A percentile compares a stretch with the other conserved stretches of the same genome.
Evolutionary conservation across 129 eudicot genomes (phyloP).

Genomic region (Tagetes patula): DNA sequence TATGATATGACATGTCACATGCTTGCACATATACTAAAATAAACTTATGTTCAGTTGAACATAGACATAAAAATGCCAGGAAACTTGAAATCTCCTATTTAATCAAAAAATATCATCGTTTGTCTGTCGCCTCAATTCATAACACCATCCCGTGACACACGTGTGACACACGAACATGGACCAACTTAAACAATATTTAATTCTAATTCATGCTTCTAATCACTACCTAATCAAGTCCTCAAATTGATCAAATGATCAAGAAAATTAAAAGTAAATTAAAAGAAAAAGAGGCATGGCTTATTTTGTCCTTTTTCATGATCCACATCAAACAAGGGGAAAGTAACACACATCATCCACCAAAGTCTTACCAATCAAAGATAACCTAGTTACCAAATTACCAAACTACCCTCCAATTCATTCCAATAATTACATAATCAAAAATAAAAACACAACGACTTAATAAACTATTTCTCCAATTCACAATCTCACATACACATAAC

Average conservation of each 20-base stretch:
- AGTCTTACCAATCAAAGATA: slow-evolving; percentile 36
- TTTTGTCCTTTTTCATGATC: slow-evolving; percentile 38
- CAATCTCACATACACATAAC: not conserved
- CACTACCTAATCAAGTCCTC: not conserved
- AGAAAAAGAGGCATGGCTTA: slow-evolving; percentile 19
- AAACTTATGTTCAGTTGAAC: not conserved
- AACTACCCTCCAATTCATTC: slow-evolving; percentile 39
- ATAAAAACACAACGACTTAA: slow-evolving; percentile 17
- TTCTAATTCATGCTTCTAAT: not conserved
- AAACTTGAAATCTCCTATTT: not conserved
- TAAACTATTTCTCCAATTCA: not conserved
- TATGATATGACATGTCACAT: not conserved
- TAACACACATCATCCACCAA: slow-evolving; percentile 31
- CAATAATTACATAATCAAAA: slow-evolving; percentile 28
- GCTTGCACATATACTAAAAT: not conserved
- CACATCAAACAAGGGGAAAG: slow-evolving; percentile 36
- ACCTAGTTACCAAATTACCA: slow-evolving; percentile 42
- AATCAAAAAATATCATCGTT: not conserved
- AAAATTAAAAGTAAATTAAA: not conserved
- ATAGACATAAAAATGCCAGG: slow-evolving; percentile 7
- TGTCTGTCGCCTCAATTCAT: not conserved
- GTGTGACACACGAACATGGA: not conserved
- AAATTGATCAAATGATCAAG: slow-evolving; percentile 4
- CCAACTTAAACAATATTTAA: not conserved
- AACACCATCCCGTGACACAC: slow-evolving; percentile 9